These are phyloP conservation scores for Dacryopinax primogenitus DNA, from an alignment of 768 basidiomycete genomes.

Conservation along the genomic window DNA sequence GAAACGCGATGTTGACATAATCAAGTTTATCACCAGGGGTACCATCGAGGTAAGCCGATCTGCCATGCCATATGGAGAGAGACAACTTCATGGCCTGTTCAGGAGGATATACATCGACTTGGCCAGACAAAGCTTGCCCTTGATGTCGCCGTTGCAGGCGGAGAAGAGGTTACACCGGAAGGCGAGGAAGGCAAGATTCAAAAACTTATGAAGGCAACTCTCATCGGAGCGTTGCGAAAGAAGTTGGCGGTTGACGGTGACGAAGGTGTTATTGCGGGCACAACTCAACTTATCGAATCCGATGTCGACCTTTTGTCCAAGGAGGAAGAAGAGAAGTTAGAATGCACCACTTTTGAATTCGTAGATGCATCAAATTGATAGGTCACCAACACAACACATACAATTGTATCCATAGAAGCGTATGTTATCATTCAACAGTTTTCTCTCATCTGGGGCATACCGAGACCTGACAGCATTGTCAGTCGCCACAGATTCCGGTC, in stretches of 20 bases:
- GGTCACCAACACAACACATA: neutral
- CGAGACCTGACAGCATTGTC: too few species aligned
- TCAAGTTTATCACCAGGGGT: conserved; percentile 80
- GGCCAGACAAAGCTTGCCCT: conserved; percentile 83
- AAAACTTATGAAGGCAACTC: conserved; percentile 69
- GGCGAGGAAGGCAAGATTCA: conserved; percentile 48
- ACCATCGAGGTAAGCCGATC: conserved; percentile 55
- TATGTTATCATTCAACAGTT: neutral
- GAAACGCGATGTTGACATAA: conserved; percentile 83
- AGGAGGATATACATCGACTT: conserved; percentile 83
- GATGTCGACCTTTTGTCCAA: neutral
- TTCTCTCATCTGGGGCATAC: too few species aligned
- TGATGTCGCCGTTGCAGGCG: conserved; percentile 86
- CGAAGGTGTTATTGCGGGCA: conserved; percentile 10
- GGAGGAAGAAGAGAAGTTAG: neutral
- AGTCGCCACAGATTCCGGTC: too few species aligned
- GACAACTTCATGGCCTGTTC: conserved; percentile 11
- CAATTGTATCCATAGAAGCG: neutral
- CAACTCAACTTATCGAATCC: neutral
- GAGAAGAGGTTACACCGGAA: conserved; percentile 32
- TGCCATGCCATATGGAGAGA: neutral
- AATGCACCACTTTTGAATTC: neutral
- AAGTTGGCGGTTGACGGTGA: conserved; percentile 56
- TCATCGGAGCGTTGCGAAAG: conserved; percentile 72
- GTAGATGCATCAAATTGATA: neutral